Base-by-base conservation (phyloP, 441 rosid species). In the Erodium texanum region DNA sequence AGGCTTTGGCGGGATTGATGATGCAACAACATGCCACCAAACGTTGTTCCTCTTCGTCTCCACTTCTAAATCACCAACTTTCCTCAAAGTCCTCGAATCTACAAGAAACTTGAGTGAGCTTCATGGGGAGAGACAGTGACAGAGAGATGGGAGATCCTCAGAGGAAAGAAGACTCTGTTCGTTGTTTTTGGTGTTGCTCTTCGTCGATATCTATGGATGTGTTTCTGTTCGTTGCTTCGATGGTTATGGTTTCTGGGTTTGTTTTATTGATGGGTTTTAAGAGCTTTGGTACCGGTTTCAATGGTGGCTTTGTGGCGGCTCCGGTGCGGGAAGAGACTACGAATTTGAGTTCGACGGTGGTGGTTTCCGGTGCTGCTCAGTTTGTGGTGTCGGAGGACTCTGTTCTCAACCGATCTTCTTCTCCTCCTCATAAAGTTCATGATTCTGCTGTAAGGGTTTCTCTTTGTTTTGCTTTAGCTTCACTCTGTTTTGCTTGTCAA, bases 141-240 rank as follows among this genome's bases (percentile, higher is more conserved):
- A 48, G 52, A 43, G 12, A 48, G 3, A 82, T 82, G 87, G 75
- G 74, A 65, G 83, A 72, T 74, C 67, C 66, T 64, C 59, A 70
- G 69, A 75, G 19, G 43, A 77, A 61, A 3, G 11, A 48, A 58
- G 32, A 68, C 41, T 56, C 61, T 82, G 78, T 86, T 73, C 80
- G 86, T 68, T 71, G 81, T 58, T 78, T 36, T 6, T 36, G 68
- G 29, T 27, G 29, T 4, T 27, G 29, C 29, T 27, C 29, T 20
- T 24, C 72, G 16, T 73, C 83, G 1, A 41, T 78, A 2, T 75
- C 79, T 7, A 22, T 66, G 65, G 84, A 73, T 72, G 80, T 84
- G 24, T 63, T 85, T 38, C 45, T 76, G 70, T 63, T 85, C 64
- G 54, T 84, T 78, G 78, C 76, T 62, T 90, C 94, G 8, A 64